Base-by-base conservation (phyloP, 805 yeast genomes). In the Starmerella kuoi region DNA sequence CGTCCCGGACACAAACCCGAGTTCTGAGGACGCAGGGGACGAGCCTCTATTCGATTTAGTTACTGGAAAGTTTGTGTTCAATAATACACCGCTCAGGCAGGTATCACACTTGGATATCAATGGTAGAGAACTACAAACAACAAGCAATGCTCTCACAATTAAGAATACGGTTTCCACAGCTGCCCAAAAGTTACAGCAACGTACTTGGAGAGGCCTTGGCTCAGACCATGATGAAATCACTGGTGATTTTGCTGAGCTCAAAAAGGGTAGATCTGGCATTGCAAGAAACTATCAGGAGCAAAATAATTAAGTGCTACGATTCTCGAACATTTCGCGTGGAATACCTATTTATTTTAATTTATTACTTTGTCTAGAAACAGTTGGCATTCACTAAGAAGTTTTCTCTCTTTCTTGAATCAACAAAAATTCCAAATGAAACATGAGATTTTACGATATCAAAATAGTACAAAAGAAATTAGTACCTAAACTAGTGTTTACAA, bases 31-130 rank as follows among this genome's bases (percentile, higher is more conserved):
- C 1, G 28, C 28, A 25, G 14, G 14, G 33, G 45, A 73, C 34
- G 83, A 74, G 9, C 98, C 97, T 0, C 79, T 75, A 40, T 88
- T 88, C 57, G 81, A 85, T 58, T 81, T 88, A 0, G 94, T 88
- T 2, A 83, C 94, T 0, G 98, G 98, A 1, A 72, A 66, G 52
- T 75, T 72, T 46, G 72, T 78, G 5, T 68, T 74, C 34, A 70
- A 77, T 1, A 74, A 94, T 0, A 68, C 82, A 40, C 98, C 98
- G 0, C 63, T 88, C 40, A 66, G 95, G 46, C 72, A 72, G 37
- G 56, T 69, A 8, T 68, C 73, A 46, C 91, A 84, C 55, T 55
- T 85, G 8, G 77, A 74, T 40, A 68, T 84, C 15, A 79, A 75
- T 4, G 64, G 59, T 4, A n/a, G 35, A 4, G 63, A 56, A 43